These are phyloP conservation scores for Trichoderma sp. DNA, from an alignment of 2,329 filamentous ascomycete species.

Conservation along the genomic window DNA sequence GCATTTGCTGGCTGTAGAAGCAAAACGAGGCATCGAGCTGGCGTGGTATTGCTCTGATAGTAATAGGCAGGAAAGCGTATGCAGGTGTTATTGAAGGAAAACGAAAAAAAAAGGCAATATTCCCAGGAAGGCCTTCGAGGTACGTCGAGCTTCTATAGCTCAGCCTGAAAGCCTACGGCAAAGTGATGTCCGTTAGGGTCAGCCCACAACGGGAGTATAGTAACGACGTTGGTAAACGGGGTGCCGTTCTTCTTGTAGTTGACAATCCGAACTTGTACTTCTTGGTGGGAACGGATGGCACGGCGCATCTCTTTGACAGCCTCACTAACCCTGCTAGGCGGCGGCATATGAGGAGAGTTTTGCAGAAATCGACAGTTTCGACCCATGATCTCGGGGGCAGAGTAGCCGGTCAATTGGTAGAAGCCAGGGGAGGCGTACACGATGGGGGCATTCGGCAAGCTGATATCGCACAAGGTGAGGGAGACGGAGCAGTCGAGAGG, in stretches of 20 bases:
- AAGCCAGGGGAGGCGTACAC: constrained; percentile 85
- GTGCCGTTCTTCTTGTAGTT: constrained; percentile 84
- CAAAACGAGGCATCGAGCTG: too few relatives aligned
- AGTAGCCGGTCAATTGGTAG: constrained; percentile 76
- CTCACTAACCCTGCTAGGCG: constrained; percentile 36
- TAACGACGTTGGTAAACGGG: constrained; percentile 77
- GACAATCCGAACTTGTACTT: constrained; percentile 60
- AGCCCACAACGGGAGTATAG: constrained; percentile 79
- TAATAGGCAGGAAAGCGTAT: too few relatives aligned
- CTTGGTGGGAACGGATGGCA: constrained; percentile 48
- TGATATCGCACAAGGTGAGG: constrained; percentile 78
- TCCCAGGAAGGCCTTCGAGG: too few relatives aligned
- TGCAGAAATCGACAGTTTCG: constrained; percentile 86
- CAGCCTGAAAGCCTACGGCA: constrained; percentile 80
- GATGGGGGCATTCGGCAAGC: constrained; percentile 73
- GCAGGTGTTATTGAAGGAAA: neutral
- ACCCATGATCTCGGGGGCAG: constrained; percentile 71
- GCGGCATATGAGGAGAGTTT: constrained; percentile 60
- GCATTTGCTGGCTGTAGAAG: neutral
- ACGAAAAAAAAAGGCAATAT: neutral
- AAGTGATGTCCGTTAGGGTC: constrained; percentile 67
- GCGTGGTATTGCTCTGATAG: too few relatives aligned
- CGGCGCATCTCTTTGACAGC: constrained; percentile 58
- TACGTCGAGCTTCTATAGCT: constrained; percentile 45
- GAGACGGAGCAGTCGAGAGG: constrained; percentile 83